Evolutionary conservation across 106 monocot species (phyloP).

Genomic region (Dioscorea dumetorum): DNA sequence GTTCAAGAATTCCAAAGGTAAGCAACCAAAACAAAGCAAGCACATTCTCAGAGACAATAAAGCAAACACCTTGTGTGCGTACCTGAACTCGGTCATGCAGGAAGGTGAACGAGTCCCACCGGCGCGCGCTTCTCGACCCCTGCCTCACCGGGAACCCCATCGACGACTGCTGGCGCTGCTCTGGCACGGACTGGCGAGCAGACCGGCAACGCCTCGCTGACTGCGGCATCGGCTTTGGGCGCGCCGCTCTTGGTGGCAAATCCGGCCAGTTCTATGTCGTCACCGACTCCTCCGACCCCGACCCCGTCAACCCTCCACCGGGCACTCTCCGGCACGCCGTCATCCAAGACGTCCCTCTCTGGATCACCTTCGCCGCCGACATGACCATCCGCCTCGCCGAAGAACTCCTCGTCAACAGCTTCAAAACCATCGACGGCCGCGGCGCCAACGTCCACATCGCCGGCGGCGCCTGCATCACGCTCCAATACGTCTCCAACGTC

Average conservation of each 20-base stretch:
- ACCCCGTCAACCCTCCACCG: conserved; percentile 45
- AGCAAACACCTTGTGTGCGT: neutral
- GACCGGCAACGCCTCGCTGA: conserved; percentile 39
- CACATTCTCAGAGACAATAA: neutral
- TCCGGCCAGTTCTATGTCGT: conserved; percentile 50
- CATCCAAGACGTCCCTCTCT: conserved; percentile 57
- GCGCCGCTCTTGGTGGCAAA: conserved; percentile 45
- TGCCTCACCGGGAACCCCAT: conserved; percentile 33
- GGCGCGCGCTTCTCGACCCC: conserved; percentile 3
- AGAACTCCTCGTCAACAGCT: conserved; percentile 68
- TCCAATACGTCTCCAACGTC: conserved; percentile 54
- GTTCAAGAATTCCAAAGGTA: conserved; percentile 14
- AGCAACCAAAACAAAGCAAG: too few species aligned
- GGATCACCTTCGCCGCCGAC: conserved; percentile 58
- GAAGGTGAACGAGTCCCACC: conserved; percentile 6
- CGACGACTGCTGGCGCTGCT: conserved; percentile 52
- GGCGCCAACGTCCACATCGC: conserved; percentile 63
- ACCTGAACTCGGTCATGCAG: neutral
- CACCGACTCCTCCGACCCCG: conserved; percentile 42
- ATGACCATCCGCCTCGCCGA: conserved; percentile 53
- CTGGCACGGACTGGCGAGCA: conserved; percentile 23
- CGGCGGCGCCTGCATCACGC: conserved; percentile 52
- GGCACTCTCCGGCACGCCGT: conserved; percentile 60
- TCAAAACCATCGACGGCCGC: conserved; percentile 75
- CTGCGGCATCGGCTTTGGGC: conserved; percentile 43